Base-by-base conservation (phyloP, 164 flowering plant species). In the Dillenia turbinata region DNA sequence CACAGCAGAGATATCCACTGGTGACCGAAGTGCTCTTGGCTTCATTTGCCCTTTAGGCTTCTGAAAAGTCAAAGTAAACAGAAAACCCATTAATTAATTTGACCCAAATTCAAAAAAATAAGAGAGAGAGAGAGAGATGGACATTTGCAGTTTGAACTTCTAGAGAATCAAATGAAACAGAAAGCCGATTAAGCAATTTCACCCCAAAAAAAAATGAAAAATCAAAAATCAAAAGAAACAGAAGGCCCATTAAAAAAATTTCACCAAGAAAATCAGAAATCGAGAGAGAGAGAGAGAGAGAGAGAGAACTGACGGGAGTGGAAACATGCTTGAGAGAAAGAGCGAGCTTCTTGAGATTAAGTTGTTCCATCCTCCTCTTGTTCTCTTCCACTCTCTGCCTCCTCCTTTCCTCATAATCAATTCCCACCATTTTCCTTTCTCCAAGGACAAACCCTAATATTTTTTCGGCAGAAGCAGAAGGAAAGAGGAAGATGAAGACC, bases 351-450 rank as follows among this genome's bases (percentile, higher is more conserved):
- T 76, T 66, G 24, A 85, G 79, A 19, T 79, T 81, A 53, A 85
- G 81, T 8, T 78, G 83, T 64, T 81, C 82, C 88, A 85, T 74
- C 45, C 86, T 69, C 56, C 76, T 81, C 81, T 74, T 79, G 74
- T 85, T 85, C 61, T 85, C 88, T 44, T 79, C 87, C 63, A 83
- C 1, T 56, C 86, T 71, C 63, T 74, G 49, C 16, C 51, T 64
- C 3, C 90, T 81, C 26, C 66, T 54, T 44, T 83, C 85, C 71
- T 83, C 90, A 53, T 83, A 83, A 26, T 26, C 33, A 26, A 26
- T 26, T 26, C 33, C 33, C 33, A 26, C 33, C 33, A 26, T 26
- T 26, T 26, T 26, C 4, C 33, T 26, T 26, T 5, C 33, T 2
- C 33, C 33, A 26, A 26, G 33, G 33, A 2, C 2, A 26, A 26